Conservation (phyloP, 2,329 filamentous ascomycete genomes). For the Davidsoniella australis region DNA sequence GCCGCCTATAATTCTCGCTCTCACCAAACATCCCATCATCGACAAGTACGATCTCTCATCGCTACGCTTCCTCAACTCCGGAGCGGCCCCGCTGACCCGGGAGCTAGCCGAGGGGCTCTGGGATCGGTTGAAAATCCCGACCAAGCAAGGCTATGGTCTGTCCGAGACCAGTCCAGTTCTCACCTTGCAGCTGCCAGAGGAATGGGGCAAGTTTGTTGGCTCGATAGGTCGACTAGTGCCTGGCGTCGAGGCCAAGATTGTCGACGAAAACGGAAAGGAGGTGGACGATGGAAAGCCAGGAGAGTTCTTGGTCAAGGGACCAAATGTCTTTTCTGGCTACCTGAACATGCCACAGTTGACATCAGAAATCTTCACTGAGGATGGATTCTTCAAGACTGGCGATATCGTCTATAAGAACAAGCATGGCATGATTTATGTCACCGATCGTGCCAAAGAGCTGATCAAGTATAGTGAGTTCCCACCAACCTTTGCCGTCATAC, state of each 20-base stretch:
- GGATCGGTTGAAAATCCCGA: constrained; percentile 53
- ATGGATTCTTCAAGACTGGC: constrained; percentile 82
- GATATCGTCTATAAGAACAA: constrained; percentile 68
- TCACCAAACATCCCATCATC: constrained; percentile 65
- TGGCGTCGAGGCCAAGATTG: constrained; percentile 68
- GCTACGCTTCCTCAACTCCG: constrained; percentile 71
- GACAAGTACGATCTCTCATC: constrained; percentile 65
- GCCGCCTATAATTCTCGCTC: constrained; percentile 64
- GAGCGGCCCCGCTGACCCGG: constrained; percentile 66
- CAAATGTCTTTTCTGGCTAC: constrained; percentile 68
- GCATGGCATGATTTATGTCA: constrained; percentile 74
- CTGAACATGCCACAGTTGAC: constrained; percentile 57
- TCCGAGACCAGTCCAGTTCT: constrained; percentile 73
- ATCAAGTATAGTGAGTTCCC: constrained; percentile 33
- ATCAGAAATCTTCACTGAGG: constrained; percentile 49
- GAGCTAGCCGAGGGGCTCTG: constrained; percentile 67
- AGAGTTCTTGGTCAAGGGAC: constrained; percentile 64
- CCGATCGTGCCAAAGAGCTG: constrained; percentile 63
- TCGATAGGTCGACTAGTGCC: constrained; percentile 63
- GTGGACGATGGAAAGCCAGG: constrained; percentile 40
- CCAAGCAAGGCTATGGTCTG: constrained; percentile 88
- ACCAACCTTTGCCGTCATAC: neutral
- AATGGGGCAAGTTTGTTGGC: constrained; percentile 62
- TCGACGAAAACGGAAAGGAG: constrained; percentile 41
- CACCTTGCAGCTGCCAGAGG: constrained; percentile 53